A percentile compares a stretch with the other conserved stretches of the same genome.
Evolutionary conservation across 2,329 filamentous ascomycete genomes (phyloP).

Genomic region (Tolypocladium nubicola): DNA sequence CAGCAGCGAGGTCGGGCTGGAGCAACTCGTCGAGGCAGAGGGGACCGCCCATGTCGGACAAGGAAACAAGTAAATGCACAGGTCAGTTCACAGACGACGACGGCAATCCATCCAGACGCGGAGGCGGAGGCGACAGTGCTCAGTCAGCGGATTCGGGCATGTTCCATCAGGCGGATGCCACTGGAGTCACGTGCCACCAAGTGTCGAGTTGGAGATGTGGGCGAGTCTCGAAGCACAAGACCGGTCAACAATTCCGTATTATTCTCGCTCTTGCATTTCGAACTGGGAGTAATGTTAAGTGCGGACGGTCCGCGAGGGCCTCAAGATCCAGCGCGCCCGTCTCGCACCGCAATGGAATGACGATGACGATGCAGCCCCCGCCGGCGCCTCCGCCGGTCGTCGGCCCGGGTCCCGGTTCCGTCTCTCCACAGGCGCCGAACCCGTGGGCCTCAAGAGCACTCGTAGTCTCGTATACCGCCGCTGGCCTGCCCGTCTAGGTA

Average conservation of each 20-base stretch:
- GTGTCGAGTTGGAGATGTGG: neutral
- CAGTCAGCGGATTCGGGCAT: constrained; percentile 9
- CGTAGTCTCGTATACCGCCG: neutral
- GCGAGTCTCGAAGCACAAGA: neutral
- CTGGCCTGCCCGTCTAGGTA: too few relatives aligned
- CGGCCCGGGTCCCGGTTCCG: neutral
- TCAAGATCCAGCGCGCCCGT: neutral
- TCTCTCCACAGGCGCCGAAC: neutral
- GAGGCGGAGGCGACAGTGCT: neutral
- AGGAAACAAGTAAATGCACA: neutral
- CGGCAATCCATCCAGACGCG: neutral
- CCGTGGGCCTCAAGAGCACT: too few relatives aligned
- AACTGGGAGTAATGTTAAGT: neutral
- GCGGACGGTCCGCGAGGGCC: neutral
- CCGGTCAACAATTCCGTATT: neutral
- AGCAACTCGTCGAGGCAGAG: neutral
- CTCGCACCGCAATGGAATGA: neutral
- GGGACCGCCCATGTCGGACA: neutral
- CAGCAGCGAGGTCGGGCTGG: neutral
- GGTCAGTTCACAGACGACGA: neutral
- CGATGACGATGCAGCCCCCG: neutral
- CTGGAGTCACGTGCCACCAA: constrained; percentile 3
- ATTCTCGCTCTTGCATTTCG: neutral
- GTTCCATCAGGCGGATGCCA: constrained; percentile 4
- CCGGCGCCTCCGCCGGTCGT: neutral